Evolutionary conservation across 1,139 yeast species (phyloP), one percentile per base, ranked within the genome.

Genomic region (Protomyces pachydermus): DNA sequence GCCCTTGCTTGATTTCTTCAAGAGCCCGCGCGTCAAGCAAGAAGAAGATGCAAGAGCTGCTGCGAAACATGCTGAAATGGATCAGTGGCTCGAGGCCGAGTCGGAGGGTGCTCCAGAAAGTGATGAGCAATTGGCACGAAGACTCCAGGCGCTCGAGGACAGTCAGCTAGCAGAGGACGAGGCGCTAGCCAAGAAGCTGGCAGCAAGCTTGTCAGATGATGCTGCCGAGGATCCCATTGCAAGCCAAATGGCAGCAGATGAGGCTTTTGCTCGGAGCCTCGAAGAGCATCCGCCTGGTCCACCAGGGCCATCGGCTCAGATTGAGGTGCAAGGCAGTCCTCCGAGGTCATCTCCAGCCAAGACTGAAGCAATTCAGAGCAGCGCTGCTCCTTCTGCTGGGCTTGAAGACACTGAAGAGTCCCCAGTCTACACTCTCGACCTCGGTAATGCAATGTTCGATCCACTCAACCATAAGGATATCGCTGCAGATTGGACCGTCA

Each of bases 121-220:
- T 1, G 70, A 68, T 46, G 70, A 68, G 54, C 65, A 48, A 35
- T 25, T 64, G n/a, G 70, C 70, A 6, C 57, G 69, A 20, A 57
- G 51, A 32, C 45, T 68, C 6, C 70, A 68, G 56, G 67, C 66
- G 20, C 58, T 61, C 12, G 62, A 58, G 45, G 62, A 58, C 39
- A 58, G 52, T 32, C 62, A 58, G 45, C 12, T 52, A 42, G 62
- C 62, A n/a, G 62, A 52, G 16, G 62, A 58, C 45, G 62, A 51
- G 32, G 62, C 53, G 18, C 42, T 58, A 3, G 62, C 62, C 32
- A 37, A 45, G 32, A 39, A 56, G 6, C 45, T 58, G 12, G 62
- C 54, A 28, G 45, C 51, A 39, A 20, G 39, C 28, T 12, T 16
- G 48, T 10, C 48, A 10, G 20, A 16, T 12, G 46, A n/a, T 6